Evolutionary conservation across 2,329 filamentous ascomycete species (phyloP), one percentile per base, ranked within the genome.

Genomic region (Aspergillus pseudoterreus): DNA sequence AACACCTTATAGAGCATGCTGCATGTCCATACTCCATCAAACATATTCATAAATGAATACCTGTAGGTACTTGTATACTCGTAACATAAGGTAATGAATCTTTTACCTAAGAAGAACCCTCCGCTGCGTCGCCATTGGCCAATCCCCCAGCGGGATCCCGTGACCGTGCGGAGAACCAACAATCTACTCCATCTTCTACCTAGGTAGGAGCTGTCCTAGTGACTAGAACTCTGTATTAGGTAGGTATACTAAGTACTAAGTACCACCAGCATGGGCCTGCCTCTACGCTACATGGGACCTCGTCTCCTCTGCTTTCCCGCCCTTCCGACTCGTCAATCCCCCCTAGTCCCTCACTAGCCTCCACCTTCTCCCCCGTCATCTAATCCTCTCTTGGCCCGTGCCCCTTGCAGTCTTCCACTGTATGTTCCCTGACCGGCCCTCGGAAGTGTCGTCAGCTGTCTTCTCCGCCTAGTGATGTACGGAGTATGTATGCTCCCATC

Each of bases 61-160:
- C 19, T 19, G 19, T 19, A 19, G 19, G 19, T 19, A 4, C 19
- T 19, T 19, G 19, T 19, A 19, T 19, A 19, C 33, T 14, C 12
- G 6, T 14, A 41, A 21, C 10, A 41, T 15, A 21, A n/a, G n/a
- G n/a, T n/a, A n/a, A n/a, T n/a, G 38, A 21, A 41, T 42, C 35
- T 52, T 50, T 57, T 59, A 58, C 50, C 45, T 59, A 59, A 59
- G 45, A 51, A 47, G 39, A 52, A 52, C 55, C 51, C 10, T 22
- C 9, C 6, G 9, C 24, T 9, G 22, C n/a, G 11, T 3, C 33
- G 5, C 33, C 33, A 50, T 50, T 50, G 48, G 48, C 24, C 27
- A 11, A 22, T 6, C 24, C 19, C 36, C 19, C 9, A n/a, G 30
- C 22, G n/a, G 43, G 5, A 35, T 47, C 49, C 49, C 49, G 49